Conservation (phyloP, 805 yeast genomes). For the Hanseniaspora taiwanica region DNA sequence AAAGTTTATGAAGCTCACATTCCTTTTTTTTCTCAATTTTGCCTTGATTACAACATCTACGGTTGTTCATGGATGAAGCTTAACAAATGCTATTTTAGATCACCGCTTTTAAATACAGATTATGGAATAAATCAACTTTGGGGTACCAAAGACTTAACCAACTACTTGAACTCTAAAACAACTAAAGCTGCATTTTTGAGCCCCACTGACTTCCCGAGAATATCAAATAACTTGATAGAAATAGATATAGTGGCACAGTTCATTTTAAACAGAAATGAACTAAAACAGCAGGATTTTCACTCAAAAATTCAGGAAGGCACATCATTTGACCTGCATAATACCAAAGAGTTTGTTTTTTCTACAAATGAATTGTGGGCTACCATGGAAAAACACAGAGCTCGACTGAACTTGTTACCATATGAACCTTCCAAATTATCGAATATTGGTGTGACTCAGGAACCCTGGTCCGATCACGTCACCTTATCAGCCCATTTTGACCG, state of each 20-base stretch:
- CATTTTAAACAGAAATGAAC: constrained; percentile 40
- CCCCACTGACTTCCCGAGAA: constrained; percentile 28
- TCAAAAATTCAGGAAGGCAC: constrained; percentile 25
- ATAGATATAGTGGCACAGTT: constrained; percentile 51
- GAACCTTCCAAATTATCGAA: constrained; percentile 10
- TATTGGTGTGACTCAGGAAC: background rate
- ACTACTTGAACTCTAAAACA: constrained; percentile 12
- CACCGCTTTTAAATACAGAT: constrained; percentile 33
- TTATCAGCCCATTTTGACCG: background rate
- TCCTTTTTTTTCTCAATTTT: constrained; percentile 62
- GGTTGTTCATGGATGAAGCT: constrained; percentile 72
- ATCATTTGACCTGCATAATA: background rate
- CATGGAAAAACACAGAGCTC: constrained; percentile 2
- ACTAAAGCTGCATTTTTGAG: constrained; percentile 10
- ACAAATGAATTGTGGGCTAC: constrained; percentile 39
- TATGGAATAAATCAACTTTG: constrained; percentile 18
- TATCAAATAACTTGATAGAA: constrained; percentile 55
- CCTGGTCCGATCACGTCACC: background rate
- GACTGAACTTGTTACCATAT: constrained; percentile 11
- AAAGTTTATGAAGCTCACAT: constrained; percentile 72
- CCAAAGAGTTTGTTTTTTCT: constrained; percentile 24
- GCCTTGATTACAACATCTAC: constrained; percentile 69
- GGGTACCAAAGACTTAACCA: constrained; percentile 21
- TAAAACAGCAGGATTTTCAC: constrained; percentile 27
- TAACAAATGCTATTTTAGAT: constrained; percentile 36